Evolutionary conservation across 805 yeast genomes (phyloP).

Genomic region (Yarrowia sp.): DNA sequence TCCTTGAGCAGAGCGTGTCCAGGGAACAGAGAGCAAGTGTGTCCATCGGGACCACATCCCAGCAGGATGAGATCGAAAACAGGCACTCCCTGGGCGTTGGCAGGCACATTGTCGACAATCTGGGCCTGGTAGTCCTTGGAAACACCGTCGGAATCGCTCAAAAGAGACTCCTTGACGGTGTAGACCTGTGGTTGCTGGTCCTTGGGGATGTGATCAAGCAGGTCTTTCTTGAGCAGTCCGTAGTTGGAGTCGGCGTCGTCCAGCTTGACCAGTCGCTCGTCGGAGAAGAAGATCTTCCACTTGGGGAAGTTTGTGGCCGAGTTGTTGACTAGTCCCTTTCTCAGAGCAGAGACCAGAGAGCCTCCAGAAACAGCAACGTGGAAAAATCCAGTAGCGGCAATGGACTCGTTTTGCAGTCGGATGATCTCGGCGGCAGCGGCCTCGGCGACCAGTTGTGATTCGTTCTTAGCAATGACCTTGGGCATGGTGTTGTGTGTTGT

Average conservation of each 20-base stretch:
- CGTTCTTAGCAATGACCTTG: slow-evolving; percentile 20
- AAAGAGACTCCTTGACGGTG: slow-evolving; percentile 63
- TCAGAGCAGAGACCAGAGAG: slow-evolving; percentile 71
- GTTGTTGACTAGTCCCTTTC: slow-evolving; percentile 63
- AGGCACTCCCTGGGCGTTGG: slow-evolving; percentile 43
- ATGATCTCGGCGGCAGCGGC: slow-evolving; percentile 20
- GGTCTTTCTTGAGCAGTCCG: slow-evolving; percentile 68
- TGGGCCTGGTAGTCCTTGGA: slow-evolving; percentile 61
- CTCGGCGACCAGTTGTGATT: slow-evolving; percentile 22
- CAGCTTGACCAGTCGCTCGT: slow-evolving; percentile 85
- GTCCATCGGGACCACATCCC: slow-evolving; percentile 97
- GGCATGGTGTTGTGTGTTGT: background rate
- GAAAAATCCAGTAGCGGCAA: slow-evolving; percentile 43
- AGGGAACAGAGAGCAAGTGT: slow-evolving; percentile 90
- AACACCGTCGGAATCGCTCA: slow-evolving; percentile 53
- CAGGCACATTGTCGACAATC: slow-evolving; percentile 50
- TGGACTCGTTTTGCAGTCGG: slow-evolving; percentile 11
- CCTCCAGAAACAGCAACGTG: slow-evolving; percentile 89
- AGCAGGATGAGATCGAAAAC: slow-evolving; percentile 63
- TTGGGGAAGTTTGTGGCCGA: slow-evolving; percentile 38
- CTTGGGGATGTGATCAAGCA: slow-evolving; percentile 48
- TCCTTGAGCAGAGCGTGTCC: slow-evolving; percentile 69
- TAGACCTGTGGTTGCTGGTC: slow-evolving; percentile 56
- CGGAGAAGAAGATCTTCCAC: slow-evolving; percentile 74
- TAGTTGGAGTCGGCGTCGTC: slow-evolving; percentile 82